phyloP scores from a whole-genome alignment of 192 early-diverging fungal species.

The Piromyces finnis region DNA sequence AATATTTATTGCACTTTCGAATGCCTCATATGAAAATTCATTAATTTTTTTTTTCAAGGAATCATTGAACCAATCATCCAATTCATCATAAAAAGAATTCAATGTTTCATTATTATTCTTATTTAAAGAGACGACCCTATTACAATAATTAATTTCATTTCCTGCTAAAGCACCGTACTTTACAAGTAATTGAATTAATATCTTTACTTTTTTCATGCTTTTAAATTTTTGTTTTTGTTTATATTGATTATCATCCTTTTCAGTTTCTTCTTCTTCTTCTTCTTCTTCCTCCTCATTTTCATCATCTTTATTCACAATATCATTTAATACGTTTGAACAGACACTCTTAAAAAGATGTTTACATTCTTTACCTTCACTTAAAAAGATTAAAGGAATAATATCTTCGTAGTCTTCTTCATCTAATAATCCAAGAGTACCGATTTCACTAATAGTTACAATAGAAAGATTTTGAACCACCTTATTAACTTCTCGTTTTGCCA shows the following conservation, averaged over 20 bases:
- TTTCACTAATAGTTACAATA: slow-evolving; percentile 14
- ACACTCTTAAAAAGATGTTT: neutral
- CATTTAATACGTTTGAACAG: neutral
- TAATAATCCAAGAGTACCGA: slow-evolving; percentile 31
- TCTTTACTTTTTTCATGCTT: neutral
- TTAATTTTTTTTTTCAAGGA: neutral
- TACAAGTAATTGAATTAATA: neutral
- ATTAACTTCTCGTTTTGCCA: slow-evolving; percentile 51
- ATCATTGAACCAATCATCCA: neutral
- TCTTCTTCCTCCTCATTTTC: neutral
- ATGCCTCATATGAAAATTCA: neutral
- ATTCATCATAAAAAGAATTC: neutral
- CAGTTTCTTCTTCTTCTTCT: neutral
- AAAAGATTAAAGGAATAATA: slow-evolving; percentile 47
- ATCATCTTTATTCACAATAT: neutral
- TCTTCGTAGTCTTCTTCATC: slow-evolving; percentile 38
- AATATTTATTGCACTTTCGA: neutral
- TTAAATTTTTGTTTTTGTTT: neutral
- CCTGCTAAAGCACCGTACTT: neutral
- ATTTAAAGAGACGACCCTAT: neutral
- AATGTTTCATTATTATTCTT: neutral
- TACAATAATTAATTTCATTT: neutral
- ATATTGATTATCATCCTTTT: neutral
- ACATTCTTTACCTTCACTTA: neutral
- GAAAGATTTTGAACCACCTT: slow-evolving; percentile 7